Evolutionary conservation across 371 early-diverging fungal genomes (phyloP).

Genomic region (Sporodiniella umbellata): DNA sequence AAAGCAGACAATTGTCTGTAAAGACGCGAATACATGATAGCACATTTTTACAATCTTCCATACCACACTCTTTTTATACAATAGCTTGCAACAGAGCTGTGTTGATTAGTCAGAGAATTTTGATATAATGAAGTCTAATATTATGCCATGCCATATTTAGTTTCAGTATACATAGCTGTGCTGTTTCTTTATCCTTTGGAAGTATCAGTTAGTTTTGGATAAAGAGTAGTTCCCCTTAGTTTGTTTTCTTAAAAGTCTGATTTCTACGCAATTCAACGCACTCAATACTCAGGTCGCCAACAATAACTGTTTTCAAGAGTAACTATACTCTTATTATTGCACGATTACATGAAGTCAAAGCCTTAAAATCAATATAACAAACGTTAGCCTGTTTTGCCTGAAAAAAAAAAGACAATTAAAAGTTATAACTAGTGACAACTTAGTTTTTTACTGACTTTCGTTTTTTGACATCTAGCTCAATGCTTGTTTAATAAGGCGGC

Average conservation of each 20-base stretch:
- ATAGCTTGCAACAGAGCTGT: neutral
- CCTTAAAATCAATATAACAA: neutral
- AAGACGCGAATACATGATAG: neutral
- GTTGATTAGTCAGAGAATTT: neutral
- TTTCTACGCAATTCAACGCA: conserved; percentile 2
- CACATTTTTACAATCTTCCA: conserved; percentile 1
- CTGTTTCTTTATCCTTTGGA: neutral
- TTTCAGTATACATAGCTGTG: conserved; percentile 1
- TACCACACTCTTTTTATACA: neutral
- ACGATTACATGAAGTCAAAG: conserved; percentile 1
- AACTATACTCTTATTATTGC: neutral
- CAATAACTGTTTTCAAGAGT: neutral
- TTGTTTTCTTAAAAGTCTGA: neutral
- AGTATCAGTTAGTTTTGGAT: neutral
- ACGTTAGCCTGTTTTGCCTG: neutral
- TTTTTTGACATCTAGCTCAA: neutral
- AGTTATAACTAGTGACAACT: neutral
- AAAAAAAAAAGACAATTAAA: neutral
- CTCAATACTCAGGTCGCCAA: neutral
- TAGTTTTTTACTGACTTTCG: neutral
- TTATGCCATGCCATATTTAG: neutral
- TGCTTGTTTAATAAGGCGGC: neutral
- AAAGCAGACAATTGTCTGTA: neutral
- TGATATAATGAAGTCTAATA: neutral
- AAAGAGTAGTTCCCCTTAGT: neutral